phyloP scores from a whole-genome alignment of 768 basidiomycete genomes.

The Boletus rufocinnamomeus region DNA sequence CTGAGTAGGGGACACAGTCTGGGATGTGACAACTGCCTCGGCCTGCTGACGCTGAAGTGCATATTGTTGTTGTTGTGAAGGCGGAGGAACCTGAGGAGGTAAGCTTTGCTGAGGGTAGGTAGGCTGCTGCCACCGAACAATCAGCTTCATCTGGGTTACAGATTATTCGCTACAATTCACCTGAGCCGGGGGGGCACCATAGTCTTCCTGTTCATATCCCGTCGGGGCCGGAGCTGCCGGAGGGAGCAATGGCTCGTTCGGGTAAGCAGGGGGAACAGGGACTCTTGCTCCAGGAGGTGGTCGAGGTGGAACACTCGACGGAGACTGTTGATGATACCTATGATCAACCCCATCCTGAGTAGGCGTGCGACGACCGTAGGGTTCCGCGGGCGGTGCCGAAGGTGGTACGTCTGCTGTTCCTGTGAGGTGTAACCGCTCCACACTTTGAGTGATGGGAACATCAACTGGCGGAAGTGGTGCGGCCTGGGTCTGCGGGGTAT shows the following conservation, averaged over 20 bases:
- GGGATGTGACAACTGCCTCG: slow-evolving; percentile 26
- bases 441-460: slow-evolving; percentile 35
- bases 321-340: slow-evolving; percentile 42
- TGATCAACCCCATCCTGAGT: slow-evolving; percentile 41
- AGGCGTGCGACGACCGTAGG: slow-evolving; percentile 28
- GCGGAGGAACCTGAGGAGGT: slow-evolving; percentile 18
- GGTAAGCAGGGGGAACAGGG: slow-evolving; percentile 38
- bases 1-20: slow-evolving; percentile 39
- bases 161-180: slow-evolving; percentile 13
- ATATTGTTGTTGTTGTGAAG: slow-evolving; percentile 31
- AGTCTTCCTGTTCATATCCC: slow-evolving; percentile 36
- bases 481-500: slow-evolving; percentile 33
- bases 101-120: slow-evolving; percentile 29
- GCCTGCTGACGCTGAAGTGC: slow-evolving; percentile 33
- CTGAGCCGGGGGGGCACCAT: slow-evolving; percentile 23
- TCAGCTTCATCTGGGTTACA: slow-evolving; percentile 7
- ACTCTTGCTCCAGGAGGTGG: slow-evolving; percentile 43
- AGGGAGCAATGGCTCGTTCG: slow-evolving; percentile 35
- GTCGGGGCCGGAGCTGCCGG: slow-evolving; percentile 17
- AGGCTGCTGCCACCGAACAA: slow-evolving; percentile 13
- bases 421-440: slow-evolving; percentile 51
- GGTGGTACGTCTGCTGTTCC: slow-evolving; percentile 40
- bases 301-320: slow-evolving; percentile 35
- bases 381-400: slow-evolving; percentile 21
- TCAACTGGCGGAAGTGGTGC: slow-evolving; percentile 36